Percentiles rank a stretch among this genome's conserved stretches.
phyloP scores from a whole-genome alignment of 78 protist species.

The Bodo saltans region DNA sequence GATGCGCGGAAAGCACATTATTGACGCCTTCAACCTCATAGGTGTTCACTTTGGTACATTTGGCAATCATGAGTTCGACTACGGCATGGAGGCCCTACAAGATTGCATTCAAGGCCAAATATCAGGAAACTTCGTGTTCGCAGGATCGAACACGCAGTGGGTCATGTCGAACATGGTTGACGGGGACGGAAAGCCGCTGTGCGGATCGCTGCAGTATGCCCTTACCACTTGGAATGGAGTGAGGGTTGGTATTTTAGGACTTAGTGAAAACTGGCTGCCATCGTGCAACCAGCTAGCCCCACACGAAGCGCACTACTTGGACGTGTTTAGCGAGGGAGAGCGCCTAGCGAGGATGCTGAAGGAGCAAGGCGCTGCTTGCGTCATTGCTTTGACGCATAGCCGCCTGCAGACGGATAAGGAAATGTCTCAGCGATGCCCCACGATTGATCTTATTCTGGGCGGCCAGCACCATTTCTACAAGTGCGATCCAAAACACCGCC shows the following conservation, averaged over 20 bases:
- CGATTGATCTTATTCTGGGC: conserved; percentile 40
- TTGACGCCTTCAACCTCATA: conserved; percentile 33
- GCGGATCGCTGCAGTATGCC: neutral
- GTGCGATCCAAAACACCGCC: neutral
- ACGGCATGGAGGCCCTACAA: conserved; percentile 36
- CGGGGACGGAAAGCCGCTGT: neutral
- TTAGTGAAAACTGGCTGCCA: conserved; percentile 49
- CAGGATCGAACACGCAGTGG: conserved; percentile 35
- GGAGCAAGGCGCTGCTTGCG: neutral
- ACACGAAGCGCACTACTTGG: neutral
- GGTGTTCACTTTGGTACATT: conserved; percentile 1
- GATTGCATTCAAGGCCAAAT: conserved; percentile 27
- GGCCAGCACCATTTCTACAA: conserved; percentile 47
- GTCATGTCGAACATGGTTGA: conserved; percentile 37
- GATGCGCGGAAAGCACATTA: conserved; percentile 54
- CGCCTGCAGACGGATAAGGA: conserved; percentile 39
- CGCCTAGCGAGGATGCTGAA: neutral
- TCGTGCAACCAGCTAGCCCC: neutral
- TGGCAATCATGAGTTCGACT: conserved; percentile 68
- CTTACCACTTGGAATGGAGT: neutral
- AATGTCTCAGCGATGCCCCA: conserved; percentile 13
- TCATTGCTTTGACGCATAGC: conserved; percentile 63
- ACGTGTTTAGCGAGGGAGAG: neutral
- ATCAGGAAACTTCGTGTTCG: neutral
- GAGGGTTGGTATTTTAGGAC: conserved; percentile 49